Percentiles rank a stretch among this genome's conserved stretches.
These are phyloP conservation scores for Cyclanthera cordifolia DNA, from an alignment of 306 rosid genomes.

Conservation along the genomic window DNA sequence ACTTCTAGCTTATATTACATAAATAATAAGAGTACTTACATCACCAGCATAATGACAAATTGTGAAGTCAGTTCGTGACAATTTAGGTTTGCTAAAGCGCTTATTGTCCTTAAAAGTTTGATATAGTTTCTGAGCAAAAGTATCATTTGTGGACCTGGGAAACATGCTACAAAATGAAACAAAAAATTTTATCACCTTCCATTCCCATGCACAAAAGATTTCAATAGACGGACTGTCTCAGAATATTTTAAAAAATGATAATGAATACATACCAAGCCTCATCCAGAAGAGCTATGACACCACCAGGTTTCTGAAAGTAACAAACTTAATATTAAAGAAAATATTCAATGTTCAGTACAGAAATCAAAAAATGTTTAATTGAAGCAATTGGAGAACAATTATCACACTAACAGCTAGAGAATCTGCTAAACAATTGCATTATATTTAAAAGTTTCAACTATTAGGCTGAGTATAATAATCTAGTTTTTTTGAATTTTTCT, in stretches of 20 bases:
- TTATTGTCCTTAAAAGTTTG: constrained; percentile 76
- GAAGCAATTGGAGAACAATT: neutral
- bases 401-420: neutral
- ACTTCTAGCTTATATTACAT: neutral
- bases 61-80: constrained; percentile 73
- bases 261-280: constrained; percentile 78
- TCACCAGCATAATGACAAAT: constrained; percentile 92
- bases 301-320: constrained; percentile 87
- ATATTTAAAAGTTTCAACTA: neutral
- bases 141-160: constrained; percentile 91
- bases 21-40: constrained; percentile 36
- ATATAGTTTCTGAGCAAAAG: constrained; percentile 81
- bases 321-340: constrained; percentile 27
- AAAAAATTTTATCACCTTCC: constrained; percentile 24
- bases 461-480: neutral
- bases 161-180: constrained; percentile 73
- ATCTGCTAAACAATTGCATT: neutral
- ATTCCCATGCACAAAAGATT: neutral
- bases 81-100: constrained; percentile 94
- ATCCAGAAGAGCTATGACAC: constrained; percentile 86
- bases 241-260: constrained; percentile 5
- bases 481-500: neutral
- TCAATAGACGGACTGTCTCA: neutral
- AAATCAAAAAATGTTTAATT: neutral
- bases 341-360: constrained; percentile 2